Evolutionary conservation across 2,329 filamentous ascomycete genomes (phyloP).

Genomic region (Penicillium sp.): DNA sequence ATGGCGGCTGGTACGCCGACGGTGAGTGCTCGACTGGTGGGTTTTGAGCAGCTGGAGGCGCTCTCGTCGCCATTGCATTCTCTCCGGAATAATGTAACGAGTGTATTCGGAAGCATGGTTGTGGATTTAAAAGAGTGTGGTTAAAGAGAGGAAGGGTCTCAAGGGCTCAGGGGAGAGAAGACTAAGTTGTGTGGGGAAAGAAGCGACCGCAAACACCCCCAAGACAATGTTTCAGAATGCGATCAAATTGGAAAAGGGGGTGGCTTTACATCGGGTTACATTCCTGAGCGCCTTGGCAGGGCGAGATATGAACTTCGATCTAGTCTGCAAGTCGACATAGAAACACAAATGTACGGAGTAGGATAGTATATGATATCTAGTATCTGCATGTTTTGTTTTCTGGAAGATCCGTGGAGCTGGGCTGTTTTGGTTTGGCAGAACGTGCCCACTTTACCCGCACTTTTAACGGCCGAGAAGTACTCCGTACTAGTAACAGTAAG

Average conservation of each 20-base stretch:
- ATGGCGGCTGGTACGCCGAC: slow-evolving; percentile 9
- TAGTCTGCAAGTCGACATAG: not conserved
- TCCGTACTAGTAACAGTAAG: too few species aligned
- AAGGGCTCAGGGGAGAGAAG: not conserved
- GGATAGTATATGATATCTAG: not conserved
- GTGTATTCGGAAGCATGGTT: slow-evolving; percentile 3
- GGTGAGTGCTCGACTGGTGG: slow-evolving; percentile 8
- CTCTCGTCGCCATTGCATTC: slow-evolving; percentile 9
- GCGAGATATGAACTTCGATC: too few species aligned
- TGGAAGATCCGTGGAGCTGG: not conserved
- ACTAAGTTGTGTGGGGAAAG: not conserved
- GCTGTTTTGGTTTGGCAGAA: not conserved
- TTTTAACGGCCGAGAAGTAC: not conserved
- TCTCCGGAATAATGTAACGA: slow-evolving; percentile 6
- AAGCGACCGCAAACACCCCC: not conserved
- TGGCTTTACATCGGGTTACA: slow-evolving; percentile 11
- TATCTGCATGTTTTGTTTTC: not conserved
- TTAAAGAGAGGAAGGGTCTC: not conserved
- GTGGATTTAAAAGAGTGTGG: not conserved
- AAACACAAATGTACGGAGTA: not conserved
- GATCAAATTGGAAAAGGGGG: slow-evolving; percentile 6
- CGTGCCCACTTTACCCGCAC: not conserved
- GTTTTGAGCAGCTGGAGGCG: slow-evolving; percentile 8
- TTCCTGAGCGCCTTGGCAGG: not conserved
- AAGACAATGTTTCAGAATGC: not conserved